phyloP scores from a whole-genome alignment of 2,329 filamentous ascomycete species.

The Claviceps sp. region DNA sequence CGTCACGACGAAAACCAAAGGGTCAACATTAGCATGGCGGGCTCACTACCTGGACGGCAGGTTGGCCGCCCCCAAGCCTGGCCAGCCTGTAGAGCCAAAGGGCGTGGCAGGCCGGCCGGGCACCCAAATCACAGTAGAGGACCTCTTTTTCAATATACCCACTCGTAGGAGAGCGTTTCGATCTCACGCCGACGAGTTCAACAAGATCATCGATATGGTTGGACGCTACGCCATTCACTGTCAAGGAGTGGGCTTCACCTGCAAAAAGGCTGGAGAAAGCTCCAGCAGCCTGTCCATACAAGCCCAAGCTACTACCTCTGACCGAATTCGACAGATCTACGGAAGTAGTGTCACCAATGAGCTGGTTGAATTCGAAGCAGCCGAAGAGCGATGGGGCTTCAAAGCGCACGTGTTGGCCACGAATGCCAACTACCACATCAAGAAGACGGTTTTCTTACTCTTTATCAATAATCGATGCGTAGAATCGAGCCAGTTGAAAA shows the following conservation, averaged over 20 bases:
- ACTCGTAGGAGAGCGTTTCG: conserved; percentile 80
- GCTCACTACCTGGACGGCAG: conserved; percentile 78
- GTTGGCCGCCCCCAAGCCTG: conserved; percentile 71
- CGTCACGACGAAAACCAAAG: conserved; percentile 85
- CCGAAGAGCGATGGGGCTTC: conserved; percentile 72
- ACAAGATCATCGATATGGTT: conserved; percentile 92
- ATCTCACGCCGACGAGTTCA: conserved; percentile 86
- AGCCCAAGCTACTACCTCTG: conserved; percentile 55
- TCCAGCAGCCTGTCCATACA: conserved; percentile 71
- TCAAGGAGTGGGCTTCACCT: conserved; percentile 80
- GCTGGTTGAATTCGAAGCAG: conserved; percentile 59
- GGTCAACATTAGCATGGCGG: conserved; percentile 80
- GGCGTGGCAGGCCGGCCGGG: conserved; percentile 76
- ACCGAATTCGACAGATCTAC: conserved; percentile 84
- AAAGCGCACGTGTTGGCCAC: conserved; percentile 68
- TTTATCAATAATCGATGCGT: conserved; percentile 97
- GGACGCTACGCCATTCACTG: conserved; percentile 91
- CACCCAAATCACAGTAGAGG: conserved; percentile 92
- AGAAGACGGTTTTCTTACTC: conserved; percentile 72
- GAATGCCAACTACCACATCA: conserved; percentile 90
- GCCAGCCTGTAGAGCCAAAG: conserved; percentile 75
- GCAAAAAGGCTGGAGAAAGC: conserved; percentile 89
- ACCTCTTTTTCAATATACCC: conserved; percentile 93
- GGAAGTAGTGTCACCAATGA: conserved; percentile 78
- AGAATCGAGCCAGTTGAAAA: conserved; percentile 78